A percentile compares a stretch with the other conserved stretches of the same genome.
phyloP scores from a whole-genome alignment of 495 filamentous ascomycete genomes.

The Gamarada debralockiae region DNA sequence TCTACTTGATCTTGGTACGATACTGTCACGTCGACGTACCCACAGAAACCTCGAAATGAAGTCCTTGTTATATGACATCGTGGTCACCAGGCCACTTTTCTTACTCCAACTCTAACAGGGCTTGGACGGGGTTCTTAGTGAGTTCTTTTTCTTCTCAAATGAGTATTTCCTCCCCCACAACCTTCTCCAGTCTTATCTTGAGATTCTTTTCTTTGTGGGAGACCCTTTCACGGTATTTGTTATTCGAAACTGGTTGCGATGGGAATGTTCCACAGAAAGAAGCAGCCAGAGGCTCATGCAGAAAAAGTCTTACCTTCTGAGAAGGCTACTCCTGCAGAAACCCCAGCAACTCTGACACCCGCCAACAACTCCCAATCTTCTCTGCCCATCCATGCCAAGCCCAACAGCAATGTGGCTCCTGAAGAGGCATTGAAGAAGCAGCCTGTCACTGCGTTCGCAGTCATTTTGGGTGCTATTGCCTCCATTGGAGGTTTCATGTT shows the following conservation, averaged over 20 bases:
- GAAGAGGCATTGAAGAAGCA: not conserved
- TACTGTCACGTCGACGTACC: no score
- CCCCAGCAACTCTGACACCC: not conserved
- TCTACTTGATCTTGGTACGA: no score
- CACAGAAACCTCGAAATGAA: no score
- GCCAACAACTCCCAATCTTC: not conserved
- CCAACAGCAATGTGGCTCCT: not conserved
- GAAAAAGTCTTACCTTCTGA: not conserved
- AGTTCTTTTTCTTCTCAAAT: no score
- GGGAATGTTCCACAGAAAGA: not conserved
- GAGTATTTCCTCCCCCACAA: no score
- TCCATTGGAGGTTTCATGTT: conserved; percentile 81
- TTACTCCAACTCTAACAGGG: no score
- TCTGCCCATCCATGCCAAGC: not conserved
- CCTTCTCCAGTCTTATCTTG: no score
- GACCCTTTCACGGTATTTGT: not conserved
- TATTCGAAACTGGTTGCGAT: not conserved
- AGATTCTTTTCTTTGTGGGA: no score
- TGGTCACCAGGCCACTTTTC: no score
- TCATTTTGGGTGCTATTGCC: conserved; percentile 41
- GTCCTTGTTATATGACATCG: no score
- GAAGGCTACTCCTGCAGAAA: not conserved
- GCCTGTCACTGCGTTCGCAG: conserved; percentile 32
- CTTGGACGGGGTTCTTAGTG: no score
- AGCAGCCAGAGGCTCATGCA: not conserved